A percentile compares a stretch with the other conserved stretches of the same genome.
Evolutionary conservation across 257 asterid genomes (phyloP).

Genomic region (Ligustrum vulgare): DNA sequence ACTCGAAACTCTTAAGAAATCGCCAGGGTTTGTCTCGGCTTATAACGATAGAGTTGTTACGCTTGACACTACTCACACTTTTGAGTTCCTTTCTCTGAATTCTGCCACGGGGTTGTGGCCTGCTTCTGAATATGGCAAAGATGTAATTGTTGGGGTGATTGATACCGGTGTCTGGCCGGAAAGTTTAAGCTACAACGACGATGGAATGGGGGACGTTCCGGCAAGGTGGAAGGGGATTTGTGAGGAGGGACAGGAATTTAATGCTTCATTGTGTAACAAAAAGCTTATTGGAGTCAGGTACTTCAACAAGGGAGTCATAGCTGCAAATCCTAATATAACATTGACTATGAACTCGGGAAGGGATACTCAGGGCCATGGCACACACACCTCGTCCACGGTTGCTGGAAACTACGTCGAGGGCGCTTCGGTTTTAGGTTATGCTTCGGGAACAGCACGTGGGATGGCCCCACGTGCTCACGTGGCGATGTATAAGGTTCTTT

Average conservation of each 20-base stretch:
- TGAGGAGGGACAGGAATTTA: slow-evolving; percentile 39
- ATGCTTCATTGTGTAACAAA: slow-evolving; percentile 35
- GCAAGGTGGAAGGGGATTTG: slow-evolving; percentile 55
- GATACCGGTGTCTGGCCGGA: slow-evolving; percentile 56
- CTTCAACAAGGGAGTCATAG: slow-evolving; percentile 38
- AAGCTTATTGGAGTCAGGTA: slow-evolving; percentile 39
- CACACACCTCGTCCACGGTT: slow-evolving; percentile 35
- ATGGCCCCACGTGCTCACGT: slow-evolving; percentile 40
- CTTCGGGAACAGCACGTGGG: slow-evolving; percentile 41
- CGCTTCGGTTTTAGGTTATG: slow-evolving; percentile 40
- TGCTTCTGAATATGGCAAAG: slow-evolving; percentile 44
- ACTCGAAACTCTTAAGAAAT: slow-evolving; percentile 24
- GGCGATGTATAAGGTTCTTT: slow-evolving; percentile 43
- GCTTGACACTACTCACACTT: slow-evolving; percentile 47
- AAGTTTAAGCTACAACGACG: slow-evolving; percentile 40
- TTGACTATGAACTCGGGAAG: slow-evolving; percentile 38
- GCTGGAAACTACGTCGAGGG: slow-evolving; percentile 42
- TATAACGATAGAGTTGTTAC: slow-evolving; percentile 31
- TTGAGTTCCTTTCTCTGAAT: slow-evolving; percentile 37
- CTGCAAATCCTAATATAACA: slow-evolving; percentile 30
- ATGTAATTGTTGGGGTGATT: slow-evolving; percentile 51
- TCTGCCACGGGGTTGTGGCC: slow-evolving; percentile 45
- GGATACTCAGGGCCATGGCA: slow-evolving; percentile 40
- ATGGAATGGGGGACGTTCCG: slow-evolving; percentile 49
- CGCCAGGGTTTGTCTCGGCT: slow-evolving; percentile 46